Conservation (phyloP, 2,329 filamentous ascomycete species). For the Alternaria ethzedia region DNA sequence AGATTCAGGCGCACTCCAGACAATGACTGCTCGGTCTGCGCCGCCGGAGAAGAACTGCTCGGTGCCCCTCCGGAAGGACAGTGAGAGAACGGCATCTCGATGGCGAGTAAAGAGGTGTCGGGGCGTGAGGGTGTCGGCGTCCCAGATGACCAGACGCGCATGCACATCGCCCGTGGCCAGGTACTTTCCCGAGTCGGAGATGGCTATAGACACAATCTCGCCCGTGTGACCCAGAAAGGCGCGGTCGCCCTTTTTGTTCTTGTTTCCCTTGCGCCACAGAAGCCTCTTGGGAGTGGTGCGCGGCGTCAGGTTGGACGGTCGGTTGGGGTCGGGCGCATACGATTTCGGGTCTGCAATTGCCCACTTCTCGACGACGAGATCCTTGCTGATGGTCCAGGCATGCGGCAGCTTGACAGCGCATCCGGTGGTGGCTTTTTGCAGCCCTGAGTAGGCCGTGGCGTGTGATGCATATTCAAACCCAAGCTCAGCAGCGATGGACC, state of each 20-base stretch:
- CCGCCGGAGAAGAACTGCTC: slow-evolving; percentile 93
- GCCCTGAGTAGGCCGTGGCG: slow-evolving; percentile 79
- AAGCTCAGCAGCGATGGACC: slow-evolving; percentile 75
- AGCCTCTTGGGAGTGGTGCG: slow-evolving; percentile 68
- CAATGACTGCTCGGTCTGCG: slow-evolving; percentile 91
- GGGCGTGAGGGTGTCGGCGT: slow-evolving; percentile 77
- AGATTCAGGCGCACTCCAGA: slow-evolving; percentile 90
- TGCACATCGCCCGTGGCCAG: slow-evolving; percentile 90
- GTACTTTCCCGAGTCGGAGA: slow-evolving; percentile 87
- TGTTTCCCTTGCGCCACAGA: slow-evolving; percentile 67
- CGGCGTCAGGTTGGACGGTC: slow-evolving; percentile 55
- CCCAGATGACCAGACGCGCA: slow-evolving; percentile 84
- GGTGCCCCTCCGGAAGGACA: slow-evolving; percentile 83
- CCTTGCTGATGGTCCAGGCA: slow-evolving; percentile 88
- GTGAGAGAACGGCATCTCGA: slow-evolving; percentile 81
- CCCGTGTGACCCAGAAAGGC: slow-evolving; percentile 74
- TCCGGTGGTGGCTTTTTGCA: slow-evolving; percentile 76
- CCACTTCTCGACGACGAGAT: slow-evolving; percentile 88
- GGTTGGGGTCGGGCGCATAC: slow-evolving; percentile 28
- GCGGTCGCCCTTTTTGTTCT: slow-evolving; percentile 65
- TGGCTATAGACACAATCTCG: slow-evolving; percentile 81
- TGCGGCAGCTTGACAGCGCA: slow-evolving; percentile 80
- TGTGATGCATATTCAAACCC: slow-evolving; percentile 71
- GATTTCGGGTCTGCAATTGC: slow-evolving; percentile 67
- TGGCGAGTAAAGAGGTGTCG: slow-evolving; percentile 89